A percentile compares a stretch with the other conserved stretches of the same genome.
These are phyloP conservation scores for Caloboletus firmus DNA, from an alignment of 1,284 basidiomycete species.

Conservation along the genomic window DNA sequence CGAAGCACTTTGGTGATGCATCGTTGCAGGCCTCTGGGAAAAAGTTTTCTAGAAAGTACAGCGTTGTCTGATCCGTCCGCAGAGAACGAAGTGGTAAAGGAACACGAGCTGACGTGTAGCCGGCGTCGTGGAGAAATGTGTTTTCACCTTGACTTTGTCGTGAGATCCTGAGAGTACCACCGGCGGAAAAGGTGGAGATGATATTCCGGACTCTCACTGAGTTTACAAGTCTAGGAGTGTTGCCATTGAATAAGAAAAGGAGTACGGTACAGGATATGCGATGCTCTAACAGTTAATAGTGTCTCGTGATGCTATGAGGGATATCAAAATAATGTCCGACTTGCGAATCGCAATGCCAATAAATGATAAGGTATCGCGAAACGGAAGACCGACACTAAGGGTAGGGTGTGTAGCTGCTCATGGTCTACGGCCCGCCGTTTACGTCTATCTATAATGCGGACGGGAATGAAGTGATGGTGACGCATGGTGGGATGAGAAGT, in stretches of 20 bases:
- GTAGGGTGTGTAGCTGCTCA: slow-evolving; percentile 46
- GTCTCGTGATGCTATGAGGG: slow-evolving; percentile 58
- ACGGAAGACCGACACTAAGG: slow-evolving; percentile 48
- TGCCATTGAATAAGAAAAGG: slow-evolving; percentile 25
- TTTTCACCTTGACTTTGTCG: slow-evolving; percentile 9
- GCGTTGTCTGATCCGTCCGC: slow-evolving; percentile 7
- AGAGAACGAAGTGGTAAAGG: slow-evolving; percentile 14
- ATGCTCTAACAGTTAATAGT: slow-evolving; percentile 59
- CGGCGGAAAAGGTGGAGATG: neutral
- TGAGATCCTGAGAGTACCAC: slow-evolving; percentile 26
- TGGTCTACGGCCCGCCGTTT: slow-evolving; percentile 41
- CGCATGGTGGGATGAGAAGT: slow-evolving; percentile 25
- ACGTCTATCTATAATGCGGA: slow-evolving; percentile 46
- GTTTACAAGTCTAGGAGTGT: slow-evolving; percentile 16
- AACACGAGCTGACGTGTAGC: slow-evolving; percentile 30
- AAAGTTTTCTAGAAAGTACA: slow-evolving; percentile 6
- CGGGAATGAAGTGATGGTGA: slow-evolving; percentile 32
- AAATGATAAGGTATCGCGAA: slow-evolving; percentile 54
- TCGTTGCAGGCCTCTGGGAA: slow-evolving; percentile 15
- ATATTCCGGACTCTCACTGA: slow-evolving; percentile 1
- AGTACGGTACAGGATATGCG: slow-evolving; percentile 59
- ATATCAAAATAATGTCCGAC: slow-evolving; percentile 52
- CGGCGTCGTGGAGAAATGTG: neutral
- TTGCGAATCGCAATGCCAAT: slow-evolving; percentile 51
- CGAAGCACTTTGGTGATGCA: slow-evolving; percentile 46